Base-by-base conservation (phyloP, 306 rosid species). In the Geum urbanum region DNA sequence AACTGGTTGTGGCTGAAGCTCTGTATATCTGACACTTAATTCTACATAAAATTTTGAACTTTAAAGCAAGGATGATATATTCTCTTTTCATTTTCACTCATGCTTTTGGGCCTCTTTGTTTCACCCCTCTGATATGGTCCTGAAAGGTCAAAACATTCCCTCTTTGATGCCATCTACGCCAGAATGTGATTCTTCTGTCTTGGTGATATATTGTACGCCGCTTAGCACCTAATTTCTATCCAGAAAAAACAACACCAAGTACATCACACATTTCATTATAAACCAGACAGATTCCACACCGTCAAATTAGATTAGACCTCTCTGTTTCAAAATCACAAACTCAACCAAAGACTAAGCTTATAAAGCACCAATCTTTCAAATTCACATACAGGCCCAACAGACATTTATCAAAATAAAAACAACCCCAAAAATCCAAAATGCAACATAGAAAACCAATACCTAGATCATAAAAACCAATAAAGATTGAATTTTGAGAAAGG, bases 381-480 rank as follows among this genome's bases (percentile, higher is more conserved):
- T 4, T 8, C 3, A 10, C 0, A 8, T 3, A 24, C 27, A 53
- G 12, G 41, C 53, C n/a, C 22, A 54, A 51, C 6, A 9, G 9
- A 63, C 8, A 66, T 35, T 35, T 57, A 76, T 44, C 66, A 13
- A 15, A 46, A 52, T 53, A 15, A 51, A 13, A 55, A 43, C 39
- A 6, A 63, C 63, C 55, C 41, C 57, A 9, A 58, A 48, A 75
- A 53, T 32, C 20, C 46, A 73, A 32, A 14, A 47, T 22, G 5
- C 58, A 72, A 35, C 44, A 76, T 49, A 2, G 9, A 27, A 43
- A 67, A 63, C 7, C n/a, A 64, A 74, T 49, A 74, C 35, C 70
- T 68, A 72, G 55, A 84, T 77, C 82, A 67, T 8, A 32, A 12
- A 75, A 12, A 37, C 53, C 32, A 57, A 20, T 39, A 6, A 19